Evolutionary conservation across 140 eudicot genomes (phyloP), one percentile per base, ranked within the genome.

Genomic region (Anethum foeniculum): DNA sequence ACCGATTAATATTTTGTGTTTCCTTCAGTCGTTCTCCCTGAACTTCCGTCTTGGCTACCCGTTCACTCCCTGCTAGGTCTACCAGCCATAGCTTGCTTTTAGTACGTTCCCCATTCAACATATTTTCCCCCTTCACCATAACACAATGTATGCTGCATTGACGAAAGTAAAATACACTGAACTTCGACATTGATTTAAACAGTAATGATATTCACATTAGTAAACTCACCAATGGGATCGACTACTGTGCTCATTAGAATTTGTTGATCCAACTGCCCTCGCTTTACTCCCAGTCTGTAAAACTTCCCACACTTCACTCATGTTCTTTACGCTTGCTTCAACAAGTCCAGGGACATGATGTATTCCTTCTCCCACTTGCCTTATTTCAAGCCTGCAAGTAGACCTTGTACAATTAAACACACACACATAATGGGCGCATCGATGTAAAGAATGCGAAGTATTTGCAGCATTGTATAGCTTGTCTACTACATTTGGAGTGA

Each of bases 81-180:
- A 95, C 96, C 4, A 95, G 86, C 99, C 99, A 95, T 21, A 95
- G 83, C 82, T 95, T 95, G 96, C 99, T 95, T 82, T 84, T 90
- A 32, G 93, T 95, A 90, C 89, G 73, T 84, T 95, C 97, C 71
- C 99, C 99, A 62, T 89, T 92, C 68, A 92, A 83, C 85, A 92
- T 72, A 71, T 88, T 95, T 79, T 92, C 97, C 52, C 97, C 99
- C 82, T 91, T 92, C 81, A 95, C 97, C 99, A 94, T 94, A 43
- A 94, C 97, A 92, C 99, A 94, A 71, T 94, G 99, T 88, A 94
- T 86, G 92, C 99, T 94, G 90, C 87, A 88, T 62, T 68, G 19
- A 76, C 79, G n/a, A 86, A 34, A 64, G 73, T 18, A 51, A n/a
- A 11, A 56, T 25, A 14, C 54, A 8, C n/a, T 80, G 58, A 27